phyloP scores from a whole-genome alignment of 805 yeast genomes.

The Sungouiozyma ichnusensis region DNA sequence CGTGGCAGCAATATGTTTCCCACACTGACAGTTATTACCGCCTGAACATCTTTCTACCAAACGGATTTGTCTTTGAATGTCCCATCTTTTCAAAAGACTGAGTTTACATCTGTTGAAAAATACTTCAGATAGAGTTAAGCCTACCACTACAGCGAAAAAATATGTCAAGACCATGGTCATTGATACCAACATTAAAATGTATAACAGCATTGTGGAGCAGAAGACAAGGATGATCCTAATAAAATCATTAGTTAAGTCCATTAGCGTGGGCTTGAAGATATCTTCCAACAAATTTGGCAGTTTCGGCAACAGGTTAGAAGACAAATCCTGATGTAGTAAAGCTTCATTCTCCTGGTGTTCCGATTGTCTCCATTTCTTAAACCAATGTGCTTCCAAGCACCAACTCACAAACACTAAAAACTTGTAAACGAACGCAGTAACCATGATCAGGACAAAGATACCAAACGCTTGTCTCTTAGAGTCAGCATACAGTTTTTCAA shows the following conservation, averaged over 20 bases:
- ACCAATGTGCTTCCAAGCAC: constrained; percentile 56
- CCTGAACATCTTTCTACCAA: constrained; percentile 23
- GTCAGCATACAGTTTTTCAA: constrained; percentile 42
- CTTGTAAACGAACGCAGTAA: constrained; percentile 47
- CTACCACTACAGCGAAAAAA: constrained; percentile 63
- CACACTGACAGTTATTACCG: constrained; percentile 21
- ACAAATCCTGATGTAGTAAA: background rate
- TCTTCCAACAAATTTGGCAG: constrained; percentile 23
- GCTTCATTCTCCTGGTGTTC: constrained; percentile 6
- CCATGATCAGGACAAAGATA: constrained; percentile 52
- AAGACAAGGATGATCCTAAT: constrained; percentile 48
- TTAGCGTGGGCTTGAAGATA: constrained; percentile 21
- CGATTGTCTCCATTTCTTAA: constrained; percentile 35
- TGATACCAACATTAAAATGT: constrained; percentile 67
- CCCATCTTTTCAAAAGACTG: constrained; percentile 25
- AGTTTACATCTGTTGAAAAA: constrained; percentile 46
- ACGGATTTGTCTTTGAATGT: constrained; percentile 21
- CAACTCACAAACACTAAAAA: constrained; percentile 49
- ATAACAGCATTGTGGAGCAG: constrained; percentile 54
- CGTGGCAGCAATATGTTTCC: constrained; percentile 12
- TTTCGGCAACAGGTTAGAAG: constrained; percentile 16
- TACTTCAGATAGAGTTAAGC: constrained; percentile 61
- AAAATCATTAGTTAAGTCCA: constrained; percentile 33
- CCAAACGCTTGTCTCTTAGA: constrained; percentile 60
- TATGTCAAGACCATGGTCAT: constrained; percentile 61